Conservation (phyloP, 176 grass and related monocot species). For the Bromus sterilis region DNA sequence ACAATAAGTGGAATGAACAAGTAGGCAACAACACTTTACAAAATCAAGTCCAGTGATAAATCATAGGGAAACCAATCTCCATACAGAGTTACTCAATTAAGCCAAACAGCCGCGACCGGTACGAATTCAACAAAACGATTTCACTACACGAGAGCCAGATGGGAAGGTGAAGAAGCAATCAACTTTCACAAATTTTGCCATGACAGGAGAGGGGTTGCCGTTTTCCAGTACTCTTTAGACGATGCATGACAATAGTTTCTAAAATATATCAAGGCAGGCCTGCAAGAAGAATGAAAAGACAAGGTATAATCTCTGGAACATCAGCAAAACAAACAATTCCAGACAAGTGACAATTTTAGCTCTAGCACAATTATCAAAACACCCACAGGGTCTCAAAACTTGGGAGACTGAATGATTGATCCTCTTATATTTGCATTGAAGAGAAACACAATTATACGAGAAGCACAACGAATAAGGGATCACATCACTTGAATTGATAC, state of each 20-base stretch:
- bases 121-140: neutral
- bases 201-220: slow-evolving; percentile 18
- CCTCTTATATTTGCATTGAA: neutral
- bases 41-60: neutral
- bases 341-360: neutral
- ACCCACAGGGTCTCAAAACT: neutral
- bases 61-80: neutral
- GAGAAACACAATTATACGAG: neutral
- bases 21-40: neutral
- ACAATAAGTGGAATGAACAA: neutral
- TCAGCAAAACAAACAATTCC: neutral
- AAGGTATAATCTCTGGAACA: neutral
- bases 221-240: neutral
- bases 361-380: neutral
- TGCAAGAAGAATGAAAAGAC: neutral
- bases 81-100: too few relatives aligned
- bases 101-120: neutral
- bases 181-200: slow-evolving; percentile 13
- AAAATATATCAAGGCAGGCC: neutral
- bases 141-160: slow-evolving; percentile 13
- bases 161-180: neutral
- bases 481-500: neutral
- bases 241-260: neutral
- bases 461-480: neutral
- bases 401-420: neutral